Base-by-base conservation (phyloP, 371 early-diverging fungal species). In the Capillidium rhysosporum region DNA sequence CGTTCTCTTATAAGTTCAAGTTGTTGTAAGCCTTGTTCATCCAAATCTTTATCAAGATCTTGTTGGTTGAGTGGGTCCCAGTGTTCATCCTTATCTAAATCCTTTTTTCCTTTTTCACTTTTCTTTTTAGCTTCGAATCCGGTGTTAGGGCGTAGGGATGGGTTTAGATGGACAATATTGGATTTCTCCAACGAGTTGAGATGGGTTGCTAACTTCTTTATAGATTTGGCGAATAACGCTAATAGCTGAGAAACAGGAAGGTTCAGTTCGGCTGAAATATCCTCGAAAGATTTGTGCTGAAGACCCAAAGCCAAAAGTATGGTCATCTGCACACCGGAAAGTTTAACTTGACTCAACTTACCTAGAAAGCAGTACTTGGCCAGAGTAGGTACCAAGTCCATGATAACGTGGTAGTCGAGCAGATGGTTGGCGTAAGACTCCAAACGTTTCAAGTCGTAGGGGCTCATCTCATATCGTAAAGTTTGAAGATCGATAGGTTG, bases 331-430 rank as follows among this genome's bases (percentile, higher is more conserved):
- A 92, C 84, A 54, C 86, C 84, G 2, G 87, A 85, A 18, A 97
- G 66, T 31, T 76, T 72, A 40, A 88, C 68, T 24, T 66, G 65
- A 28, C 72, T 64, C 56, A 79, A 67, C 51, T 73, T 69, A 41
- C 71, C 70, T 49, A 70, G 71, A 64, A 92, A 93, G 67, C 85
- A 86, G 38, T 80, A 67, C 28, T 68, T 65, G 5, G 93, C 79
- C 29, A 97, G 68, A 1, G 71, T 68, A 24, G 95, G 96, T 41
- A 94, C 61, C 65, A 97, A 61, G 61, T 97, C 98, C 52, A 93
- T 49, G 47, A 97, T 84, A 5, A 95, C 92, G 66, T 97, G 96
- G 69, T 92, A 92, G 64, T 97, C 98, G 47, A 93, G 68, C 68
- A 92, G 69, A 61, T 93, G 89, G 70, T 89, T 86, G 14, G 91